Base-by-base conservation (phyloP, 192 early-diverging fungal genomes). In the Umbelopsis isabellina region DNA sequence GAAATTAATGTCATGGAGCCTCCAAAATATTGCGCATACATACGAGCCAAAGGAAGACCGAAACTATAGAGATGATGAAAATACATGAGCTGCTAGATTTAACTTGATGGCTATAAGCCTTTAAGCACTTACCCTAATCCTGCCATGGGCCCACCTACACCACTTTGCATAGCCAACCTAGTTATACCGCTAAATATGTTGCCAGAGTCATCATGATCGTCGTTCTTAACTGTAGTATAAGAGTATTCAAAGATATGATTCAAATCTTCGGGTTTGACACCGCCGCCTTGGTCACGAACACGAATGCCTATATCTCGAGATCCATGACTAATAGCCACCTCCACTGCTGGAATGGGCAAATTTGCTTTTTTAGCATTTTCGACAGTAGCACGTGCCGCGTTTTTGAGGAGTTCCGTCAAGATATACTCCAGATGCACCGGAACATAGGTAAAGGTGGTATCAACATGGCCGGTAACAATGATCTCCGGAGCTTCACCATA, bases 361-460 rank as follows among this genome's bases (percentile, higher is more conserved):
- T 75, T 66, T 27, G 76, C 69, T 58, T 83, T 83, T 82, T 78
- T 61, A 37, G 79, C 81, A 69, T 84, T 83, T 65, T 92, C 91
- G 3, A 94, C 92, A 3, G 97, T 97, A 0, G 97, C 97, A 10
- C 96, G 78, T 72, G 87, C 86, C 16, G 93, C 87, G 74, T 98
- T 98, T 70, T 98, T 98, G 33, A 98, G 72, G 46, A 97, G 72
- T 74, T 98, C 96, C 69, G 91, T 90, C 23, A 95, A 84, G 27
- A 98, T 97, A 72, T 98, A 98, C 78, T 98, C 95, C 13, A 98
- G 79, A 72, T 98, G 96, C 4, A 95, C 94, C 30, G 91, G 90
- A 10, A 98, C 91, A 81, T 98, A 98, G 37, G 90, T 84, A 52
- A 94, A 86, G 11, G 33, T 67, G 2, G 91, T 90, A 55, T 92